Evolutionary conservation across 2,329 filamentous ascomycete genomes (phyloP).

Genomic region (Penicillium fuscoglaucum): DNA sequence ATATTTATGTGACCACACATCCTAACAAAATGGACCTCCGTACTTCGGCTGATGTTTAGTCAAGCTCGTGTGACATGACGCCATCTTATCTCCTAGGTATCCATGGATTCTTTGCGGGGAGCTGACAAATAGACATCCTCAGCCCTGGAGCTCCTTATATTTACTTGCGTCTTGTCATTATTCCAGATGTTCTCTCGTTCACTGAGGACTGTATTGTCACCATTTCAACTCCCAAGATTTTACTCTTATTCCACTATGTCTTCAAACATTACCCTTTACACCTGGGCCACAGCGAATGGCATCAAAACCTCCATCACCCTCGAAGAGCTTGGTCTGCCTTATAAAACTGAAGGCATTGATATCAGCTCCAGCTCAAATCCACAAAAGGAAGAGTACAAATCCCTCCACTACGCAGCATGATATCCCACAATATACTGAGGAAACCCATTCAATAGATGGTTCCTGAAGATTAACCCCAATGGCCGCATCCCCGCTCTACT

Average conservation of each 20-base stretch:
- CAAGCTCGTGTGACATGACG: not conserved
- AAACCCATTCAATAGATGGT: conserved; percentile 36
- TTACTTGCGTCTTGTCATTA: not conserved
- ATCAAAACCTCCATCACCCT: conserved; percentile 41
- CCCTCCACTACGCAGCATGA: too few species aligned
- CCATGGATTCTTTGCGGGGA: not conserved
- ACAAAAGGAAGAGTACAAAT: conserved; percentile 43
- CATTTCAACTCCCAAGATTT: conserved; percentile 8
- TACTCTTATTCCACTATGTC: conserved; percentile 22
- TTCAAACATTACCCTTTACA: conserved; percentile 35
- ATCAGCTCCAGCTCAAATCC: conserved; percentile 45
- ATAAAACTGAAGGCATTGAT: conserved; percentile 41
- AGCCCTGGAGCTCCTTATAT: not conserved
- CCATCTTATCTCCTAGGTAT: not conserved
- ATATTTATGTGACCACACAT: too few species aligned
- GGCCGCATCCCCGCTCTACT: conserved; percentile 50
- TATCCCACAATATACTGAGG: not conserved
- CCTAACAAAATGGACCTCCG: too few species aligned
- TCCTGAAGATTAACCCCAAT: conserved; percentile 51
- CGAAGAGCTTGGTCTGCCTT: conserved; percentile 39
- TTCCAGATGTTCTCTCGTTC: not conserved
- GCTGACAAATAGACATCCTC: conserved; percentile 6
- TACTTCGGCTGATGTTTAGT: too few species aligned
- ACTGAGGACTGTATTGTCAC: conserved; percentile 13
- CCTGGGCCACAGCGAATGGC: conserved; percentile 35